These are phyloP conservation scores for Dimargaris cristalligena DNA, from an alignment of 192 early-diverging fungal genomes.

Conservation along the genomic window DNA sequence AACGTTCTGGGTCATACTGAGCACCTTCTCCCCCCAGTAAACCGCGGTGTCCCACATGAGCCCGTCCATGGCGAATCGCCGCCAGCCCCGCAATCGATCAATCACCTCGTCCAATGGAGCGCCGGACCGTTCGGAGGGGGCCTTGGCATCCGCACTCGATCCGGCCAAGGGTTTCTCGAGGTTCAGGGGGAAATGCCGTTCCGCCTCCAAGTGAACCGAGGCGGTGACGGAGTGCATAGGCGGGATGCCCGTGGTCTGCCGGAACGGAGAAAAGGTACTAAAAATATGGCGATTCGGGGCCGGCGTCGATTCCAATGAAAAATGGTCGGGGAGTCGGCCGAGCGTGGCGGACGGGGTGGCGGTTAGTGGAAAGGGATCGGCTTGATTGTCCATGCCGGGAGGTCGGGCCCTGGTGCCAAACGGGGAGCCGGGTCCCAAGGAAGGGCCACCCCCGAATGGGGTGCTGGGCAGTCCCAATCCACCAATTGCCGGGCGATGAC, in stretches of 20 bases:
- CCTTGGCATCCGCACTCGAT: background rate
- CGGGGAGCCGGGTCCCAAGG: background rate
- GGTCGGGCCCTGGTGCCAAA: background rate
- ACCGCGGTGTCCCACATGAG: conserved; percentile 32
- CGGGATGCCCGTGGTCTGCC: background rate
- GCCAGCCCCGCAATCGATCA: conserved; percentile 1
- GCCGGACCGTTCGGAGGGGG: background rate
- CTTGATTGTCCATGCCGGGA: background rate
- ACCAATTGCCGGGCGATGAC: background rate
- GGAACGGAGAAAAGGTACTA: background rate
- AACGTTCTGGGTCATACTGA: conserved; percentile 23
- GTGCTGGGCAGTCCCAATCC: too few relatives aligned
- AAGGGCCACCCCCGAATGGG: too few relatives aligned
- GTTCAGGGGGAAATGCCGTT: background rate
- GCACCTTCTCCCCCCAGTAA: conserved; percentile 50
- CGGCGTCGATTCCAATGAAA: background rate
- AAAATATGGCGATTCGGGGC: background rate
- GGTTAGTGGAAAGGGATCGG: background rate
- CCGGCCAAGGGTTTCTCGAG: background rate
- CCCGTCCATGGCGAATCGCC: conserved; percentile 6
- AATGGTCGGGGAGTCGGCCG: too few relatives aligned
- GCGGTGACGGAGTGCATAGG: background rate
- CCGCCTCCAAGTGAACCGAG: background rate
- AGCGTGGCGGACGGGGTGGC: background rate
- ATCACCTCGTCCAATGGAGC: background rate